phyloP scores from a whole-genome alignment of 331 rosid species.

The Malus hybrid region DNA sequence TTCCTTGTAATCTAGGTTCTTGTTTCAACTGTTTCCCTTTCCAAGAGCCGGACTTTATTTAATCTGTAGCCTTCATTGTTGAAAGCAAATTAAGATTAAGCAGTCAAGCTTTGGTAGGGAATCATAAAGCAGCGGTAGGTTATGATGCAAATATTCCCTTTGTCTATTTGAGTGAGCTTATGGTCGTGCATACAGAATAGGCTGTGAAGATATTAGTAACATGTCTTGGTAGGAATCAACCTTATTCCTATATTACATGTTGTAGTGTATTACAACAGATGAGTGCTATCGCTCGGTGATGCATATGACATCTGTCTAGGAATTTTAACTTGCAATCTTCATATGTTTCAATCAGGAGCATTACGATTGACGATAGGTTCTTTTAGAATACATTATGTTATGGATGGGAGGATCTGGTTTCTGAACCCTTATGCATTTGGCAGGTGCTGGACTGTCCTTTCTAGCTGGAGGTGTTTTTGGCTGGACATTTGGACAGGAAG shows the following conservation, averaged over 20 bases:
- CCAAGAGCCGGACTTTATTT: not conserved
- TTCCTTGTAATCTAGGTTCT: not conserved
- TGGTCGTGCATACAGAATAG: not conserved
- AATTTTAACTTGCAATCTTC: not conserved
- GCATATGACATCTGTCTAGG: not conserved
- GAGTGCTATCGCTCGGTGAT: not conserved
- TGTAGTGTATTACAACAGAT: not conserved
- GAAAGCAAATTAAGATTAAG: not conserved
- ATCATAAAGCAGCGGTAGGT: not conserved
- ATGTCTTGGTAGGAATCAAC: not conserved
- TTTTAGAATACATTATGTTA: not conserved
- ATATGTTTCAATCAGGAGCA: not conserved
- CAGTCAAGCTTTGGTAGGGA: not conserved
- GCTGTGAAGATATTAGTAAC: not conserved
- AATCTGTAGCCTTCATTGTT: not conserved
- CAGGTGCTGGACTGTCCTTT: constrained; percentile 69
- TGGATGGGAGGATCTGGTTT: not conserved
- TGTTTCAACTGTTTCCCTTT: not conserved
- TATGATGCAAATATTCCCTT: not conserved
- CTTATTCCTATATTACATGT: not conserved
- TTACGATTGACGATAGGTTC: not conserved
- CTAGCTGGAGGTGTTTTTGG: constrained; percentile 74
- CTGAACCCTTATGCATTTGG: not conserved
- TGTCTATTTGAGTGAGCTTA: not conserved
- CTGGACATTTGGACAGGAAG: constrained; percentile 70